These are phyloP conservation scores for Aspergillus uvarum DNA, from an alignment of 2,329 filamentous ascomycete genomes.

Conservation along the genomic window DNA sequence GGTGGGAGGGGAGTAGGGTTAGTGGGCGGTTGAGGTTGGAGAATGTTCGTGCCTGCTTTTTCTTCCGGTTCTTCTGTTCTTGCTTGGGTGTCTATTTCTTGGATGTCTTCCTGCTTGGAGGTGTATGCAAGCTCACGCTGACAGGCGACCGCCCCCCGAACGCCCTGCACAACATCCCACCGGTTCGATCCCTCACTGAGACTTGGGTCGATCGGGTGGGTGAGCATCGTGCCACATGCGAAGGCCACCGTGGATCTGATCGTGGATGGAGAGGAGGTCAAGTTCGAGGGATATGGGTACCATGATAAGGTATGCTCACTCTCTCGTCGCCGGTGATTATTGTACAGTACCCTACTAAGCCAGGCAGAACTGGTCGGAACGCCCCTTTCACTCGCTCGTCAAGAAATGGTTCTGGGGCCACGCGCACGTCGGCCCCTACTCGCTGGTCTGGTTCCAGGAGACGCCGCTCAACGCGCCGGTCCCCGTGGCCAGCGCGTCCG, in stretches of 20 bases:
- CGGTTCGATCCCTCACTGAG: neutral
- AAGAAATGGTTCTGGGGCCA: slow-evolving; percentile 48
- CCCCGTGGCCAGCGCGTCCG: slow-evolving; percentile 29
- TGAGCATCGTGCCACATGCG: slow-evolving; percentile 39
- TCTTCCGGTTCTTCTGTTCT: neutral
- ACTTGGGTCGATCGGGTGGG: slow-evolving; percentile 35
- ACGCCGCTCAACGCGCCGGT: slow-evolving; percentile 26
- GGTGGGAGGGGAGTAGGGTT: slow-evolving; percentile 2
- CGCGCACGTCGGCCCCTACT: slow-evolving; percentile 43
- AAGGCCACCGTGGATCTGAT: slow-evolving; percentile 30
- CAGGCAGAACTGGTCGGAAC: slow-evolving; percentile 45
- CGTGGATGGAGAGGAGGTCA: slow-evolving; percentile 30
- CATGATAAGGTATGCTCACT: slow-evolving; percentile 45
- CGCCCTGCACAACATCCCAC: slow-evolving; percentile 1
- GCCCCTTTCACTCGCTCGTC: slow-evolving; percentile 28
- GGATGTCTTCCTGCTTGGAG: neutral
- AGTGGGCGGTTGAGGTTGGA: slow-evolving; percentile 13
- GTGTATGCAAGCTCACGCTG: too few species aligned
- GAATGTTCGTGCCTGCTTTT: neutral
- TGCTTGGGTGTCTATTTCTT: too few species aligned
- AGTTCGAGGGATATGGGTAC: slow-evolving; percentile 44
- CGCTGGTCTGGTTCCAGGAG: slow-evolving; percentile 47
- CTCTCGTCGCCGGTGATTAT: neutral
- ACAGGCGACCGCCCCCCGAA: slow-evolving; percentile 6
- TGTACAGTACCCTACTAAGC: too few species aligned